Conservation (phyloP, 495 filamentous ascomycete genomes). For the Xylaria telfairii region DNA sequence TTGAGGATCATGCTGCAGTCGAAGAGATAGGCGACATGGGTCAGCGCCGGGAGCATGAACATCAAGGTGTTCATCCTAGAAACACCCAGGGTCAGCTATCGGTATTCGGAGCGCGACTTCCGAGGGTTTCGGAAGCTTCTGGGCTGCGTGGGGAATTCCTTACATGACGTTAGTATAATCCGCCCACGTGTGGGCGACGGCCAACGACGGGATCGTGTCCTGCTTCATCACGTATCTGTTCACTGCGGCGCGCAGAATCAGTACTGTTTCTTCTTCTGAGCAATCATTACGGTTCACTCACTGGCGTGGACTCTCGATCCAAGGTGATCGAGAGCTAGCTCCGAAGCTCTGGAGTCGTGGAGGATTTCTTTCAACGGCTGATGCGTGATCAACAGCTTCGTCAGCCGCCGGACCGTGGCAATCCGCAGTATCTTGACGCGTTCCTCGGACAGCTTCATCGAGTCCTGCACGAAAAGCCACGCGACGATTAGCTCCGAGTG, state of each 20-base stretch:
- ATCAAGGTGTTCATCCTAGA: not conserved
- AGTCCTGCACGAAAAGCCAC: not conserved
- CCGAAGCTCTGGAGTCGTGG: no score
- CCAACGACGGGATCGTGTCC: not conserved
- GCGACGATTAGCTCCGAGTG: not conserved
- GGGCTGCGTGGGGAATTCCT: no score
- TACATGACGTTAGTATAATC: not conserved
- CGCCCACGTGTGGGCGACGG: not conserved
- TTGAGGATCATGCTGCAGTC: not conserved
- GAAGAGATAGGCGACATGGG: not conserved
- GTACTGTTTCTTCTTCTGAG: no score
- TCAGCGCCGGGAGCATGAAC: not conserved
- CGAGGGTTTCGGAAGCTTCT: no score
- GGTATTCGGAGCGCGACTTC: no score
- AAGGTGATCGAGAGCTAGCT: no score
- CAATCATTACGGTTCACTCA: no score
- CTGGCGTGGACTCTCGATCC: no score
- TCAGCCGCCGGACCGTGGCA: not conserved
- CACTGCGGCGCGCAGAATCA: not conserved
- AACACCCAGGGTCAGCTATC: no score
- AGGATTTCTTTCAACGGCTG: no score
- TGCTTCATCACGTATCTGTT: not conserved
- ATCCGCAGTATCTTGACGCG: no score
- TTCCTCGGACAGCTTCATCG: not conserved
- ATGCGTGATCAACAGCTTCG: not conserved